These are phyloP conservation scores for Amylostereum chailletii DNA, from an alignment of 1,284 basidiomycete species.

Conservation along the genomic window DNA sequence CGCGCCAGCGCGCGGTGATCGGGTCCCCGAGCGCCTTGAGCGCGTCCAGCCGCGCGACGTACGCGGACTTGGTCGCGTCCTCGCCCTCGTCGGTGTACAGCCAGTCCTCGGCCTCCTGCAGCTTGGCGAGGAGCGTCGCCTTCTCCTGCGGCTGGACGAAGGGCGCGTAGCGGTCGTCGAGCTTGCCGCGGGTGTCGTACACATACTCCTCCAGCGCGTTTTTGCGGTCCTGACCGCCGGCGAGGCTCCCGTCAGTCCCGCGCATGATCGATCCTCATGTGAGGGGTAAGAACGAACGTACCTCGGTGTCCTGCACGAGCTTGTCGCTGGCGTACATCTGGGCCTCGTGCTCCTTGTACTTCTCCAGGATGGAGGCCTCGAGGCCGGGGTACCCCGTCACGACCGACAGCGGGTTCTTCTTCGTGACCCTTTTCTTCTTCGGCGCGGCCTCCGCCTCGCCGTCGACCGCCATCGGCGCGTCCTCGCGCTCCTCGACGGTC, in stretches of 20 bases:
- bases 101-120: constrained; percentile 86
- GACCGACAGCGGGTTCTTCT: constrained; percentile 77
- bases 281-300: constrained; percentile 23
- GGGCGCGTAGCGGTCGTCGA: constrained; percentile 76
- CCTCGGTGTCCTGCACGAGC: constrained; percentile 92
- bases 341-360: constrained; percentile 70
- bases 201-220: constrained; percentile 97
- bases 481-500: constrained; percentile 75
- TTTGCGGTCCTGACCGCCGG: constrained; percentile 69
- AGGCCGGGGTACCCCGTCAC: constrained; percentile 56
- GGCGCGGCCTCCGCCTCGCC: constrained; percentile 45
- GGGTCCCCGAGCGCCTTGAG: constrained; percentile 82
- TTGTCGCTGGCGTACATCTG: constrained; percentile 87
- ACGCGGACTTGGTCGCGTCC: constrained; percentile 87
- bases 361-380: constrained; percentile 55
- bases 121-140: constrained; percentile 56
- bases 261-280: not conserved
- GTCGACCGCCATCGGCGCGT: constrained; percentile 68
- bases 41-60: constrained; percentile 70
- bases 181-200: constrained; percentile 87
- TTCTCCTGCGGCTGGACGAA: constrained; percentile 75
- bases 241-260: constrained; percentile 1
- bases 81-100: constrained; percentile 93
- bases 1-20: constrained; percentile 72
- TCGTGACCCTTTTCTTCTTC: constrained; percentile 77